Conservation (phyloP, 2,329 filamentous ascomycete species). For the Trichocomaceae sp. region DNA sequence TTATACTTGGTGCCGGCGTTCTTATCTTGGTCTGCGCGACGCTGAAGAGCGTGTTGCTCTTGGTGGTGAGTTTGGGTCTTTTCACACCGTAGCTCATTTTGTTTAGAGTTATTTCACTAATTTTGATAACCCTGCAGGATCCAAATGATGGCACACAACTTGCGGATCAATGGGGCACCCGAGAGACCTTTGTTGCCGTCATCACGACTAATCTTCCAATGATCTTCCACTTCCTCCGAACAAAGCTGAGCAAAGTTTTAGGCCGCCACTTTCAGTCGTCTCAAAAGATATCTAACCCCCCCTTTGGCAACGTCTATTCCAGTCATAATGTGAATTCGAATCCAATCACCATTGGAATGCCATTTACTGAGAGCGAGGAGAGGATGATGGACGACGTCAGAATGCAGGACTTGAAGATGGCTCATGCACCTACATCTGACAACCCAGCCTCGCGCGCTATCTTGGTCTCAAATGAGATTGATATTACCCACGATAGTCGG, state of each 20-base stretch:
- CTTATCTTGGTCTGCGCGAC: slow-evolving; percentile 49
- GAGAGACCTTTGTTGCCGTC: slow-evolving; percentile 37
- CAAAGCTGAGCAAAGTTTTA: slow-evolving; percentile 35
- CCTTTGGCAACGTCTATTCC: slow-evolving; percentile 22
- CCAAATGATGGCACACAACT: slow-evolving; percentile 27
- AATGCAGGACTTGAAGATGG: slow-evolving; percentile 31
- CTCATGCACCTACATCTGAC: slow-evolving; percentile 15
- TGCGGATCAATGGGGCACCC: slow-evolving; percentile 33
- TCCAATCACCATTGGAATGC: slow-evolving; percentile 30
- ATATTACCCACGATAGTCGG: slow-evolving; percentile 25
- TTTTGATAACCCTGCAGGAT: slow-evolving; percentile 17
- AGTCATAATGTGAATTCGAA: slow-evolving; percentile 28
- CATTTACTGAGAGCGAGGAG: slow-evolving; percentile 41
- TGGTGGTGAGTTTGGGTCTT: slow-evolving; percentile 26
- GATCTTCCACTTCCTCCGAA: slow-evolving; percentile 34
- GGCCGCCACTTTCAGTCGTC: slow-evolving; percentile 34
- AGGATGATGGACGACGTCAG: slow-evolving; percentile 41
- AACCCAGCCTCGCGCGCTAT: slow-evolving; percentile 25
- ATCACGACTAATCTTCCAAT: slow-evolving; percentile 34
- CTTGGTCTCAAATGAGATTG: slow-evolving; percentile 39
- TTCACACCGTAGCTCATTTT: not conserved
- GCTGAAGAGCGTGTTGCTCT: slow-evolving; percentile 45
- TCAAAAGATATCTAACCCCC: slow-evolving; percentile 34
- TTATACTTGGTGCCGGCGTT: slow-evolving; percentile 48
- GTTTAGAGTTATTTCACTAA: not conserved